Evolutionary conservation across 2,329 filamentous ascomycete genomes (phyloP), one percentile per base, ranked within the genome.

Genomic region (Anisogramma anomala): DNA sequence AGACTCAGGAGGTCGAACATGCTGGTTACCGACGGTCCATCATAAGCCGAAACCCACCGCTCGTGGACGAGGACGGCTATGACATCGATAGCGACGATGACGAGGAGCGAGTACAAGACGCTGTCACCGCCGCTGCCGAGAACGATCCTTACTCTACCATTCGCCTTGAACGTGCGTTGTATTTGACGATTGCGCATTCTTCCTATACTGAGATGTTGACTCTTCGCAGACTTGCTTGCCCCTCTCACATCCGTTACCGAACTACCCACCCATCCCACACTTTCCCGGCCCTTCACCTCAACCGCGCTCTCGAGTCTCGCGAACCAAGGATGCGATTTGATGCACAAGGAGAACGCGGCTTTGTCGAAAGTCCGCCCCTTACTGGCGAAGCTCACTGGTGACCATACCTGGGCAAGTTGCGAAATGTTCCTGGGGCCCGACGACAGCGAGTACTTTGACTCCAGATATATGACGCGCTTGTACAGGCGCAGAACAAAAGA

Each of bases 11-110:
- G 50, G 72, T 87, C 52, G 78, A 84, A 42, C 83, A 86, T 57
- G 81, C 75, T 25, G 84, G 84, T 45, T 80, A 82, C 55, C 68
- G 72, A 44, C 73, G 85, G 55, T 69, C 77, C 41, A 84, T 88
- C 50, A 77, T 93, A 48, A 76, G 77, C 58, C 75, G 74, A 50
- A 89, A 87, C 51, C 81, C 82, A 4, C 72, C 75, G 9, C 67
- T 84, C 34, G 66, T 84, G 49, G 84, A 89, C 60, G 77, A 84
- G 33, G 83, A 89, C 51, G 84, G 84, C 48, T 86, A 83, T 55
- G 77, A 84, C 48, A 66, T 86, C 41, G 79, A 85, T 31, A 81
- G 76, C 55, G 77, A 80, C 47, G 80, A 85, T 45, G 79, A 83
- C 42, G 74, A 78, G 45, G 74, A 79, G 31, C 71, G 69, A 42